A percentile compares a stretch with the other conserved stretches of the same genome.
phyloP scores from a whole-genome alignment of 2,329 filamentous ascomycete genomes.

The Phialocephala sp. region DNA sequence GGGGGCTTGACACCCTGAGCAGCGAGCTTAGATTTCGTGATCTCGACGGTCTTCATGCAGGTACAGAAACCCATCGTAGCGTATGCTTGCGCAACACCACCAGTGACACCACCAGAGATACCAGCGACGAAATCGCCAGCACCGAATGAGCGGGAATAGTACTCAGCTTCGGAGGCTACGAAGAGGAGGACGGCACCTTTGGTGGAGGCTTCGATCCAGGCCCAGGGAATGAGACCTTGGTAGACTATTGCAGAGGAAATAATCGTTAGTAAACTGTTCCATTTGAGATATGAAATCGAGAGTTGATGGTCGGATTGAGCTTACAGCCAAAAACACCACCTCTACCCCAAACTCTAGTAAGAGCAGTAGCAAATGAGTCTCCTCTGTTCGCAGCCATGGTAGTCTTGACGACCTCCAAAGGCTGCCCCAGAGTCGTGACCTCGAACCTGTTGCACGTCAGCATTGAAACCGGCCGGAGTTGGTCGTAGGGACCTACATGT shows the following conservation, averaged over 20 bases:
- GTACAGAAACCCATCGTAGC: slow-evolving; percentile 99
- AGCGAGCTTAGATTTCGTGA: slow-evolving; percentile 96
- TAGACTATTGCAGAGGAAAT: slow-evolving; percentile 69
- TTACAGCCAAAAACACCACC: slow-evolving; percentile 93
- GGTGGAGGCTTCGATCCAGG: slow-evolving; percentile 99
- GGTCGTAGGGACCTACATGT: slow-evolving; percentile 35
- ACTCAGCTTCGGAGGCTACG: slow-evolving; percentile 98
- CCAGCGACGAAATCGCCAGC: slow-evolving; percentile 87
- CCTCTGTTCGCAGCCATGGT: slow-evolving; percentile 98
- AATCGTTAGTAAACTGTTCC: slow-evolving; percentile 36
- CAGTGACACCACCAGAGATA: slow-evolving; percentile 88
- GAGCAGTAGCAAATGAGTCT: slow-evolving; percentile 82
- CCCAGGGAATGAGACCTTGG: slow-evolving; percentile 99
- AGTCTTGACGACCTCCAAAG: slow-evolving; percentile 98
- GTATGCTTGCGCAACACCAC: slow-evolving; percentile 96
- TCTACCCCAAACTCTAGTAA: slow-evolving; percentile 89
- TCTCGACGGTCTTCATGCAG: slow-evolving; percentile 99
- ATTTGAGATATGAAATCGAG: not conserved
- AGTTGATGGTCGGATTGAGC: slow-evolving; percentile 46
- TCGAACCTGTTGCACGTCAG: slow-evolving; percentile 38
- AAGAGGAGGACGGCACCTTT: slow-evolving; percentile 99
- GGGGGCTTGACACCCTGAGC: slow-evolving; percentile 81
- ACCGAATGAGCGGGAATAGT: slow-evolving; percentile 83
- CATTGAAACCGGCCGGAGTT: slow-evolving; percentile 15
- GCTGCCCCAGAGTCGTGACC: slow-evolving; percentile 70